These are phyloP conservation scores for Xylaria palmicola DNA, from an alignment of 495 filamentous ascomycete species.

Conservation along the genomic window DNA sequence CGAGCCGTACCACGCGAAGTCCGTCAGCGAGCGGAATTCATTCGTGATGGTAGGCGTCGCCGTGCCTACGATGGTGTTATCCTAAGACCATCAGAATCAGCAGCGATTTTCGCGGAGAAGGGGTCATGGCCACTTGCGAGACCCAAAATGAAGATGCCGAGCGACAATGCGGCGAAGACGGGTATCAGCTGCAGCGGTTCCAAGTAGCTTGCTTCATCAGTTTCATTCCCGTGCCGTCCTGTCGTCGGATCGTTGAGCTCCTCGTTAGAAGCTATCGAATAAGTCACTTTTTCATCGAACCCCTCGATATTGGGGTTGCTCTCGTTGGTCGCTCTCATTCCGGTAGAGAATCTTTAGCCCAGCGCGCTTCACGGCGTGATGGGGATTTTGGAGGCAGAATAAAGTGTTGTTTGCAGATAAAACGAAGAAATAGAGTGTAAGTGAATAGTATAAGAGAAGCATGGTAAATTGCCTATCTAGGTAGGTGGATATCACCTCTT, in stretches of 20 bases:
- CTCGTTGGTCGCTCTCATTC: background rate
- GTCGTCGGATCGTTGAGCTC: background rate
- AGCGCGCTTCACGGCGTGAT: no score
- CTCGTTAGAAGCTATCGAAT: background rate
- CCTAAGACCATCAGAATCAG: background rate
- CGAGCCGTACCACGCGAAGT: slow-evolving; percentile 51
- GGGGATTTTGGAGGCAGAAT: no score
- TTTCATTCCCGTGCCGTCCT: background rate
- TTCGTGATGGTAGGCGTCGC: slow-evolving; percentile 36
- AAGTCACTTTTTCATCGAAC: background rate
- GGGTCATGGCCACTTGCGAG: background rate
- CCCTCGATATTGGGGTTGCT: background rate
- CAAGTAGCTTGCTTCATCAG: background rate
- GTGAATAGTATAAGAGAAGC: no score
- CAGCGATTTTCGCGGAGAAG: background rate
- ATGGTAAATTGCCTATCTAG: no score
- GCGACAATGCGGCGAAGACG: background rate
- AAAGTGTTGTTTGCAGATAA: no score
- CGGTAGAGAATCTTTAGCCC: no score
- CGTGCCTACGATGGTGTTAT: slow-evolving; percentile 5
- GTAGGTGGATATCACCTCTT: no score
- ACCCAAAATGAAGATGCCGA: slow-evolving; percentile 5
- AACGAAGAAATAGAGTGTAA: no score
- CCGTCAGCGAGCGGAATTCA: slow-evolving; percentile 38
- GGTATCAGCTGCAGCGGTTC: background rate